Evolutionary conservation across 164 flowering plant species (phyloP), one percentile per base, ranked within the genome.

Genomic region (Chloranthus sessilifolius): DNA sequence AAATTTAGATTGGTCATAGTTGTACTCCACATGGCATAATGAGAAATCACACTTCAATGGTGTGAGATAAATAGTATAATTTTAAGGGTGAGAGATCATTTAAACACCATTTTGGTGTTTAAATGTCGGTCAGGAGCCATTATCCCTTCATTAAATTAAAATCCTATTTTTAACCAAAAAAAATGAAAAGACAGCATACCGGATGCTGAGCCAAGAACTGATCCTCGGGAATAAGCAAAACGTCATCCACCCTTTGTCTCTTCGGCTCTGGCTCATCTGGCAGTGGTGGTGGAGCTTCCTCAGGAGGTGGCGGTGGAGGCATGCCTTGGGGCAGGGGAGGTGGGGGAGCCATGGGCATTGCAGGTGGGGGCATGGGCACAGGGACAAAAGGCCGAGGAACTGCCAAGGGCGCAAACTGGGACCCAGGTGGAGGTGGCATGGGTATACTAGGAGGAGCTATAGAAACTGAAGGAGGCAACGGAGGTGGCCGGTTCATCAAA

Each of bases 251-350:
- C 71, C 72, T 89, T 62, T 78, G 97, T 67, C 86, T 83, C 74
- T 94, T 94, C 30, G 99, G 97, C 70, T 89, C 99, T 28, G 99
- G 97, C 52, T 89, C 99, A 11, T 94, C 92, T 0, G 97, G 99
- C 46, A 87, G 88, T 1, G 99, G 99, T 1, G 99, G 99, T 60
- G 92, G 95, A 49, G 95, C 97, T 65, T 83, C 91, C 53, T 86
- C 95, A 22, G 97, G 95, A 37, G 85, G 98, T 8, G 97, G 97
- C 2, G 96, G 99, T 12, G 97, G 97, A 31, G 88, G 89, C 66
- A 88, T 74, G 59, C 94, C 95, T 43, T 76, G 92, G 57, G 86
- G 95, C 63, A 82, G 42, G 36, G 95, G 94, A 11, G 4, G 47
- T 4, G 19, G 47, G 10, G 35, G 36, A 7, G 30, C 12, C 14